Evolutionary conservation across 164 flowering plant genomes (phyloP).

Genomic region (Magnolia officinalis): DNA sequence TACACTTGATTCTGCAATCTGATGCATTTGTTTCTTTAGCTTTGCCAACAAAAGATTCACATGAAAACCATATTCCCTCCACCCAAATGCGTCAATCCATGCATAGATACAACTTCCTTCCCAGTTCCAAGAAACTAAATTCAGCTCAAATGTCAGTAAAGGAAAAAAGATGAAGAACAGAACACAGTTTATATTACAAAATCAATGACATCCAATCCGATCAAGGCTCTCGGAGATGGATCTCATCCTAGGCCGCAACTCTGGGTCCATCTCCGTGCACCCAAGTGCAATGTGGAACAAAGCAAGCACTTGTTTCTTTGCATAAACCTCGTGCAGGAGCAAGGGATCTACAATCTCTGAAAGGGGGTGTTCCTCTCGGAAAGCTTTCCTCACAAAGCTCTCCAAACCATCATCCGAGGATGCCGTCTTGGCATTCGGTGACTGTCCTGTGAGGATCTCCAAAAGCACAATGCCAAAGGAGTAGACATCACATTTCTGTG

Average conservation of each 20-base stretch:
- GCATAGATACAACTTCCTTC: not conserved
- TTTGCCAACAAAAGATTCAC: too few relatives aligned
- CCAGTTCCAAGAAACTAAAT: not conserved
- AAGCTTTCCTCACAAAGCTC: constrained; percentile 64
- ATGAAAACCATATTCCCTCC: too few relatives aligned
- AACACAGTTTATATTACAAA: not conserved
- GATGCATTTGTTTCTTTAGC: too few relatives aligned
- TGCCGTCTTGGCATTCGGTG: constrained; percentile 49
- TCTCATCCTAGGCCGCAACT: constrained; percentile 83
- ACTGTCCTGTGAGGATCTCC: constrained; percentile 75
- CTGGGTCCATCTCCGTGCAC: constrained; percentile 82
- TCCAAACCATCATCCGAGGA: constrained; percentile 57
- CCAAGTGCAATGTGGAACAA: constrained; percentile 76
- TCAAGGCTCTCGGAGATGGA: constrained; percentile 71
- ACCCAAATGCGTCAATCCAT: too few relatives aligned
- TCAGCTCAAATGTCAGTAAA: not conserved
- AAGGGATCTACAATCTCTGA: constrained; percentile 76
- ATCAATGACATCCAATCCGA: constrained; percentile 34
- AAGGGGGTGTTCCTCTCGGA: constrained; percentile 63
- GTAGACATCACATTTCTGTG: constrained; percentile 85
- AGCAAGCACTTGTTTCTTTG: constrained; percentile 74
- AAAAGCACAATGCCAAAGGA: constrained; percentile 80
- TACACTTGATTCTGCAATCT: too few relatives aligned
- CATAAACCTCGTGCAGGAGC: constrained; percentile 68
- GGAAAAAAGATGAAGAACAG: not conserved